phyloP scores from a whole-genome alignment of 257 asterid genomes.

The Prunella vulgaris region DNA sequence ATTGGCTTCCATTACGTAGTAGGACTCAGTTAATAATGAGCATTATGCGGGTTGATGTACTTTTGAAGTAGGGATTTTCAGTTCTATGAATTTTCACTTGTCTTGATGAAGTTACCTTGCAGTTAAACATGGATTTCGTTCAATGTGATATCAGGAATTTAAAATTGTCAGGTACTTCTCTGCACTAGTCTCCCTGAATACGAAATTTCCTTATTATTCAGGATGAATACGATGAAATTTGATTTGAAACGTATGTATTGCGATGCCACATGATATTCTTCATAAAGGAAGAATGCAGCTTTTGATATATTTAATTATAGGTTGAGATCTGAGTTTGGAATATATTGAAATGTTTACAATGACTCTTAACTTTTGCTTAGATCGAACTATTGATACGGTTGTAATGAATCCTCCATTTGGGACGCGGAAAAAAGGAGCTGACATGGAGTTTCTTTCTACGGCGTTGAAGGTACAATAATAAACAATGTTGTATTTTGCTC shows the following conservation, averaged over 20 bases:
- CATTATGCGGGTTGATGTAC: not conserved
- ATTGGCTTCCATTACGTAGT: not conserved
- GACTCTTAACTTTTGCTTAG: constrained; percentile 35
- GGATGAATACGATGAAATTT: not conserved
- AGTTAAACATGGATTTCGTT: constrained; percentile 1
- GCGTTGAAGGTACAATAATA: constrained; percentile 61
- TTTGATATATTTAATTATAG: not conserved
- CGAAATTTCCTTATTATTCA: not conserved
- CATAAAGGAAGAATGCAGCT: not conserved
- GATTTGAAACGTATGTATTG: not conserved
- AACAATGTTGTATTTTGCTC: not conserved
- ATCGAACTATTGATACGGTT: constrained; percentile 59
- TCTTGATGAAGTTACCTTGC: not conserved
- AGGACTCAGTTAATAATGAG: not conserved
- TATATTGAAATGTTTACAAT: constrained; percentile 7
- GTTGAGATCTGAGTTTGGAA: constrained; percentile 1
- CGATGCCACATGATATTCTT: not conserved
- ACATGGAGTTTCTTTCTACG: constrained; percentile 74
- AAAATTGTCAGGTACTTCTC: constrained; percentile 56
- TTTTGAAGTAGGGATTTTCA: not conserved
- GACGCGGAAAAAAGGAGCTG: constrained; percentile 93
- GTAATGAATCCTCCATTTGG: constrained; percentile 99
- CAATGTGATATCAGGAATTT: constrained; percentile 58
- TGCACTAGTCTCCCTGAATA: not conserved
- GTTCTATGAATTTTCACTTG: not conserved